Evolutionary conservation across 305 asterid species (phyloP).

Genomic region (Ruellia speciosa): DNA sequence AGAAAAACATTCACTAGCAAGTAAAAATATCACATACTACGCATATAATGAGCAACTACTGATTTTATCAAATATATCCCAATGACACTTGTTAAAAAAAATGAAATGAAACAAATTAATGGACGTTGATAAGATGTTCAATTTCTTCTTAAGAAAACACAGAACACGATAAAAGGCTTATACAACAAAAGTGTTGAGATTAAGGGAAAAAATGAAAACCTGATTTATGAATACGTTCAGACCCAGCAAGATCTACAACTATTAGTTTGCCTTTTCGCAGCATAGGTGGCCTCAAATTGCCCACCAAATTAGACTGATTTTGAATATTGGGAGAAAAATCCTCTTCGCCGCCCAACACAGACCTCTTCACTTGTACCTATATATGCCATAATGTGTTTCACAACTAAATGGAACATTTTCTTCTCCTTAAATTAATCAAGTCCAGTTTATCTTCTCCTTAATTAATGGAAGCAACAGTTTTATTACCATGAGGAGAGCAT

Average conservation of each 20-base stretch:
- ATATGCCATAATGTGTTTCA: slow-evolving; percentile 22
- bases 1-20: background rate
- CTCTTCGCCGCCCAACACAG: slow-evolving; percentile 46
- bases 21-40: background rate
- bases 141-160: background rate
- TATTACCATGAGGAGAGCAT: slow-evolving; percentile 88
- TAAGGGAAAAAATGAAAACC: slow-evolving; percentile 32
- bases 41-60: slow-evolving; percentile 3
- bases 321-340: slow-evolving; percentile 51
- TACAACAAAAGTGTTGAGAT: background rate
- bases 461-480: slow-evolving; percentile 7
- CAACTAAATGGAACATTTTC: background rate
- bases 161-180: background rate
- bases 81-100: slow-evolving; percentile 7
- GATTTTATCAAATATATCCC: slow-evolving; percentile 13
- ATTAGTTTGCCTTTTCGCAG: slow-evolving; percentile 84
- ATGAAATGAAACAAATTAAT: background rate
- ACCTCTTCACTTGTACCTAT: slow-evolving; percentile 92
- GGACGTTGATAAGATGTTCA: slow-evolving; percentile 9
- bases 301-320: slow-evolving; percentile 40
- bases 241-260: slow-evolving; percentile 99
- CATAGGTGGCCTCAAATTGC: slow-evolving; percentile 67
- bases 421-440: no score
- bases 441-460: no score
- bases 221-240: slow-evolving; percentile 93